phyloP scores from a whole-genome alignment of 129 eudicot genomes.

The Tanacetum coccineum region DNA sequence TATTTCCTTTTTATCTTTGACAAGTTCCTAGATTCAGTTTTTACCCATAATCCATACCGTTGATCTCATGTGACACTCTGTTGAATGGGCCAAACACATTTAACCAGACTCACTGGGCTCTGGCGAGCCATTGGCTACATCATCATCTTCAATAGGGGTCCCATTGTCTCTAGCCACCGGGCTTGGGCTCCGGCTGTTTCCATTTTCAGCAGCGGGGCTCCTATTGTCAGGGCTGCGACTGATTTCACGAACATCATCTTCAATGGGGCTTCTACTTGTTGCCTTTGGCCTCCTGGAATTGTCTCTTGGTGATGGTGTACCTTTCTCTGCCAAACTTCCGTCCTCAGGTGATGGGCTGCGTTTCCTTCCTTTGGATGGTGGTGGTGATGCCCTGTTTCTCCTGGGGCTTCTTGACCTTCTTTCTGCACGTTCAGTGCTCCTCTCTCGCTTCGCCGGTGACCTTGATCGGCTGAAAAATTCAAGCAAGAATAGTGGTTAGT shows the following conservation, averaged over 20 bases:
- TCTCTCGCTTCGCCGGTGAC: constrained; percentile 55
- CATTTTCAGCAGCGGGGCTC: constrained; percentile 32
- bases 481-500: not conserved
- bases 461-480: constrained; percentile 49
- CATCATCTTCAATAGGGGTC: constrained; percentile 31
- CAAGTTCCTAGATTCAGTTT: constrained; percentile 16
- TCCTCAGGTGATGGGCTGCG: constrained; percentile 55
- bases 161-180: constrained; percentile 31
- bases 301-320: constrained; percentile 26
- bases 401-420: constrained; percentile 72
- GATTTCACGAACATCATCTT: constrained; percentile 23
- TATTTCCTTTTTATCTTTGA: constrained; percentile 10
- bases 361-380: constrained; percentile 57
- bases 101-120: constrained; percentile 36
- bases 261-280: constrained; percentile 26
- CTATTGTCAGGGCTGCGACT: constrained; percentile 27
- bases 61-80: not conserved
- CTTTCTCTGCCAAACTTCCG: constrained; percentile 37
- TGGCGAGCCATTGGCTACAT: constrained; percentile 33
- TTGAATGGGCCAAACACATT: not conserved
- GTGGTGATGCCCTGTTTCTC: constrained; percentile 48
- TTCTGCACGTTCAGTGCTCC: constrained; percentile 47
- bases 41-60: constrained; percentile 15
- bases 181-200: constrained; percentile 31
- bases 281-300: constrained; percentile 24